Evolutionary conservation across 2,329 filamentous ascomycete species (phyloP), one percentile per base, ranked within the genome.

Genomic region (Coniochaeta pulveracea): DNA sequence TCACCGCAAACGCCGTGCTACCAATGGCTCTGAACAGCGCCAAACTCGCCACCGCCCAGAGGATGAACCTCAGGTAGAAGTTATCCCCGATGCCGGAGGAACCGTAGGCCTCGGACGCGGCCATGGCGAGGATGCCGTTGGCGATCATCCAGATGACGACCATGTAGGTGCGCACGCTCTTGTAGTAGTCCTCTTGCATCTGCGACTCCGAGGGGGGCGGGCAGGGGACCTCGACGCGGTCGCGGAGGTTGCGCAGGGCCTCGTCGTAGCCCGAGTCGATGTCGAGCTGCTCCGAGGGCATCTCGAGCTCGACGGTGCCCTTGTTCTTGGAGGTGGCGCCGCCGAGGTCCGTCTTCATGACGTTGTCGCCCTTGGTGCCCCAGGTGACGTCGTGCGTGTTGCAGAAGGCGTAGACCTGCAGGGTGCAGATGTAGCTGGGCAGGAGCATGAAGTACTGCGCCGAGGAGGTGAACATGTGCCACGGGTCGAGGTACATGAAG

Each of bases 301-400:
- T 98, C 51, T 98, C 91, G 5, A 98, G 69, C 55, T 95, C 85
- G 47, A 98, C 91, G 0, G 80, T 85, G 38, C 79, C 72, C 30
- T 67, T 66, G 35, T 81, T 83, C 43, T 82, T 78, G 32, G 78
- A 78, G 6, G 83, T 75, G 10, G 93, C 91, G 5, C 83, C 77
- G 36, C 91, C 91, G 1, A 98, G 76, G 52, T 98, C 93, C 6
- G 83, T 95, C 56, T 85, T 80, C 48, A 91, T 80, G 22, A 93
- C 77, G 56, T 98, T 98, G 68, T 98, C 91, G 37, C 91, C 91
- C 61, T 98, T 98, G 28, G 91, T 98, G 27, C 91, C 91, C 91
- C 91, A 98, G 0, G 88, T 93, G 14, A 98, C 86, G 54, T 98
- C 91, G 71, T 98, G 91, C 0, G 89, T 93, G 63, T 98, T 98